Conservation (phyloP, 208 protist genomes). For the Leishmania martiniquensis region DNA sequence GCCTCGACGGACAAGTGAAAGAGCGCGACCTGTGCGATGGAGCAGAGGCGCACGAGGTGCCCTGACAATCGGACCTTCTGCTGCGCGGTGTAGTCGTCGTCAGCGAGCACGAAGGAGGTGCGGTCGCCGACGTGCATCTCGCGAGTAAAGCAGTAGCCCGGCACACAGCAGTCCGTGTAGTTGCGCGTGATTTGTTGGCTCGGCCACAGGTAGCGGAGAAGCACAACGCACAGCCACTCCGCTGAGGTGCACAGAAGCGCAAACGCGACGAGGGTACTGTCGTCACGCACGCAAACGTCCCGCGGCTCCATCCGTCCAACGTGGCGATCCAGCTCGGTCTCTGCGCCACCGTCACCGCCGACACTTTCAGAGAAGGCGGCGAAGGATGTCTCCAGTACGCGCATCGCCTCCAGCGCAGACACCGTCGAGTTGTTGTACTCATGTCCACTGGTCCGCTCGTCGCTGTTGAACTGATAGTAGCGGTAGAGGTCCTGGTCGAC, state of each 20-base stretch:
- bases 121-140: slow-evolving; percentile 39
- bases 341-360: background rate
- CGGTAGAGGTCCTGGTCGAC: slow-evolving; percentile 71
- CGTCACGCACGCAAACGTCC: slow-evolving; percentile 62
- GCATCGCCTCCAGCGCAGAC: slow-evolving; percentile 37
- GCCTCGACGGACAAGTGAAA: slow-evolving; percentile 84
- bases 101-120: slow-evolving; percentile 7
- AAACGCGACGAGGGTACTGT: slow-evolving; percentile 72
- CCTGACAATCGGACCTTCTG: slow-evolving; percentile 45
- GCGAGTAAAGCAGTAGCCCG: slow-evolving; percentile 46
- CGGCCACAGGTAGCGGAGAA: slow-evolving; percentile 52
- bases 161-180: slow-evolving; percentile 60
- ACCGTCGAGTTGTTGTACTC: slow-evolving; percentile 47
- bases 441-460: slow-evolving; percentile 79
- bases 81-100: slow-evolving; percentile 23
- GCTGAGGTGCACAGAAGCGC: slow-evolving; percentile 74
- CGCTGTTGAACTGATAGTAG: slow-evolving; percentile 79
- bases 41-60: slow-evolving; percentile 68
- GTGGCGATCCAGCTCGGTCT: slow-evolving; percentile 33
- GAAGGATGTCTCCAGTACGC: slow-evolving; percentile 28
- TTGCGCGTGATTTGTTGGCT: slow-evolving; percentile 14
- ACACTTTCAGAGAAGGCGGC: background rate
- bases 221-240: slow-evolving; percentile 77
- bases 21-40: slow-evolving; percentile 78
- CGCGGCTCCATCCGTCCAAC: slow-evolving; percentile 52